These are phyloP conservation scores for Didymella glomerata DNA, from an alignment of 2,329 filamentous ascomycete genomes.

Conservation along the genomic window DNA sequence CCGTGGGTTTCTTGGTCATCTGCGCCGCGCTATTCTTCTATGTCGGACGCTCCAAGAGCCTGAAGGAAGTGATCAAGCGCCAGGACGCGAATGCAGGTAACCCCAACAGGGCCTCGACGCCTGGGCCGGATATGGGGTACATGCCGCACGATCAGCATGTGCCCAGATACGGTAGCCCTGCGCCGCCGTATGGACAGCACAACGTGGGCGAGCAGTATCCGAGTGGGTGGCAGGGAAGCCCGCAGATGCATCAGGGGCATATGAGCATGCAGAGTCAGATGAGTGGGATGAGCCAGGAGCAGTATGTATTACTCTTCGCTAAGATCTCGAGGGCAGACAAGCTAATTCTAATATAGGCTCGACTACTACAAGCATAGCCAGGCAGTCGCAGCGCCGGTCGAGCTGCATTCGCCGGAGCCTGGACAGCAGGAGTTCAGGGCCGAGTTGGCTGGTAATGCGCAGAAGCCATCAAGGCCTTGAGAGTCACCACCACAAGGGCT, in stretches of 20 bases:
- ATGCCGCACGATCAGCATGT: conserved; percentile 14
- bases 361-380: conserved; percentile 34
- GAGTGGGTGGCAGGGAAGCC: conserved; percentile 30
- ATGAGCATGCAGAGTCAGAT: conserved; percentile 30
- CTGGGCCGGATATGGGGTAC: conserved; percentile 17
- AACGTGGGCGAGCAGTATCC: conserved; percentile 36
- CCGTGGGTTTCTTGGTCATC: conserved; percentile 66
- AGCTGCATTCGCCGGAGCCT: conserved; percentile 37
- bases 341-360: conserved; percentile 28
- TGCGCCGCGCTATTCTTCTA: conserved; percentile 70
- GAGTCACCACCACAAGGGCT: background rate
- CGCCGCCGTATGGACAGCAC: conserved; percentile 38
- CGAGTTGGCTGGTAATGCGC: conserved; percentile 36
- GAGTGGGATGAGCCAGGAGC: conserved; percentile 31
- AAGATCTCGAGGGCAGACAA: background rate
- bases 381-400: conserved; percentile 21
- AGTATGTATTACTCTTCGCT: conserved; percentile 27
- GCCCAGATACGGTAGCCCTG: conserved; percentile 22
- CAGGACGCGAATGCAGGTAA: conserved; percentile 28
- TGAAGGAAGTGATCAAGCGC: conserved; percentile 39
- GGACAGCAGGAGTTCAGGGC: conserved; percentile 34
- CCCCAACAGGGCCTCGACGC: conserved; percentile 9
- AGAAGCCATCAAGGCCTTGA: conserved; percentile 15
- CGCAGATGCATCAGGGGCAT: conserved; percentile 28
- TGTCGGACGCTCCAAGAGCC: conserved; percentile 59